Evolutionary conservation across 441 rosid genomes (phyloP), one percentile per base, ranked within the genome.

Genomic region (Gossypium armourianum): DNA sequence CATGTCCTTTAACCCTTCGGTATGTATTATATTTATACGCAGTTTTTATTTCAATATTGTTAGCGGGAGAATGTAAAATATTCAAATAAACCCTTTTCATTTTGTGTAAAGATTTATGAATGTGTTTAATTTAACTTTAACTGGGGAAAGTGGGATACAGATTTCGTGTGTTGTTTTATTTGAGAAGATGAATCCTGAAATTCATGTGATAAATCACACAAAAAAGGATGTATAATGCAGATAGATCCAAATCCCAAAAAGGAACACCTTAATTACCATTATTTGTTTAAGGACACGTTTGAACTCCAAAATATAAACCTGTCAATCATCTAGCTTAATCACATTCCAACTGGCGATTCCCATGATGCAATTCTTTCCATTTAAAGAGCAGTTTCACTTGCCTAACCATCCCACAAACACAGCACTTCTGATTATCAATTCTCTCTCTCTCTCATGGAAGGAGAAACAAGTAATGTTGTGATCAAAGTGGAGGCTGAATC

Each of bases 271-370:
- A 63, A 49, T 65, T 13, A 65, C 15, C 4, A 66, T n/a, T 23
- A 13, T n/a, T 26, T 49, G 13, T 24, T 24, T 66, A 3, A 13
- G 15, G 45, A 67, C 70, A 50, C 59, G 59, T 67, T 17, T 64
- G 69, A 50, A 15, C 24, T 26, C 3, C 2, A 67, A 67, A 2
- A 2, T 8, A 16, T 55, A 67, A 67, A 50, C 70, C 15, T 67
- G 70, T 67, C 70, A 16, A 13, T 24, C 70, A 66, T 50, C 13
- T 66, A 50, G 43, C 15, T 24, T 49, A 66, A 66, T 52, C 23
- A 24, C 59, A 5, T 4, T 15, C 75, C 75, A 72, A 72, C 50
- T 72, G 70, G 75, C 71, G 54, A 64, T 55, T 64, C 55, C 52
- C 57, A 54, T 55, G 55, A 15, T 36, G 54, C 58, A 5, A 45